These are phyloP conservation scores for Erodium texanum DNA, from an alignment of 441 rosid genomes.

Conservation along the genomic window DNA sequence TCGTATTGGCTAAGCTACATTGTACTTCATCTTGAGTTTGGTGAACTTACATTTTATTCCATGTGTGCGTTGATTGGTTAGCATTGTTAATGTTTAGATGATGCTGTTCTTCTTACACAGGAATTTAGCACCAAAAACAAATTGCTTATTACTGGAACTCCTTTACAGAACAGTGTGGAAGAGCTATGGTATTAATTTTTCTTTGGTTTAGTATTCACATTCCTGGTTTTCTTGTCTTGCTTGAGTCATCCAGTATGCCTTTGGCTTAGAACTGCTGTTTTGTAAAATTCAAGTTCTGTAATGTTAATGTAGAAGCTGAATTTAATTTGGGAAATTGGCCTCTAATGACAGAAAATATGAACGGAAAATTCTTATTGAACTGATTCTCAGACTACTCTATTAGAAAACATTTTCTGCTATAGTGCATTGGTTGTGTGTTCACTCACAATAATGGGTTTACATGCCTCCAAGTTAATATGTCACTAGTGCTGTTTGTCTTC, in stretches of 20 bases:
- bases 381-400: background rate
- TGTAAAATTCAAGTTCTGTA: background rate
- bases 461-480: conserved; percentile 1
- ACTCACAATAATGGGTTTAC: background rate
- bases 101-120: conserved; percentile 33
- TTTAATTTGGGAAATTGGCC: background rate
- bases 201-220: background rate
- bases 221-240: conserved; percentile 3
- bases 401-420: background rate
- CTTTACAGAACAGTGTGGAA: conserved; percentile 97
- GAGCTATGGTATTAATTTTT: conserved; percentile 71
- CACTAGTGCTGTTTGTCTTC: background rate
- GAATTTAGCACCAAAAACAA: conserved; percentile 97
- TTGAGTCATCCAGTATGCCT: background rate
- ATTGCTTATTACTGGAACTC: conserved; percentile 97
- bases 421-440: background rate
- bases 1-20: conserved; percentile 8
- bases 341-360: background rate
- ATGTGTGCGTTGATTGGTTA: conserved; percentile 1
- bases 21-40: background rate
- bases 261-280: background rate
- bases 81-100: conserved; percentile 15
- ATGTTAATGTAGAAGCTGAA: background rate
- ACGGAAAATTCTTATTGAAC: background rate
- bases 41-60: conserved; percentile 5